These are phyloP conservation scores for Monosporozyma yasuniensis DNA, from an alignment of 805 yeast species.

Conservation along the genomic window DNA sequence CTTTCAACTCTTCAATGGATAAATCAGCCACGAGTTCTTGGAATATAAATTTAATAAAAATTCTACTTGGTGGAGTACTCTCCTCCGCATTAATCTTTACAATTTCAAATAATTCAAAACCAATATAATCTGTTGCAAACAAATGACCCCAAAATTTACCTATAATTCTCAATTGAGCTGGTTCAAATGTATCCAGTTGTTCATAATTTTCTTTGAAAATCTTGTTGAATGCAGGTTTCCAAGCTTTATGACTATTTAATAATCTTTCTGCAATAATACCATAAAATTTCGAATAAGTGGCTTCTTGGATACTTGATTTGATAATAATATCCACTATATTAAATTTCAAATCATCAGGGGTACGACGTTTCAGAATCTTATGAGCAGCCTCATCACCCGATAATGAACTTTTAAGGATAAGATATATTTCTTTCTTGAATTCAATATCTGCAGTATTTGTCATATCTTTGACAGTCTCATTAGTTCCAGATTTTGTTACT, in stretches of 20 bases:
- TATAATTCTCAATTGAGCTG: conserved; percentile 64
- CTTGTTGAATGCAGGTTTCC: conserved; percentile 48
- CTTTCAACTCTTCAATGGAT: conserved; percentile 46
- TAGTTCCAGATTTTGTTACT: no score
- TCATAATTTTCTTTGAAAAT: conserved; percentile 51
- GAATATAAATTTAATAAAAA: conserved; percentile 71
- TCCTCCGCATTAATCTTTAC: conserved; percentile 58
- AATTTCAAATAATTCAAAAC: conserved; percentile 49
- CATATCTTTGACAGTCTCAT: conserved; percentile 42
- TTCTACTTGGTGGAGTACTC: conserved; percentile 72
- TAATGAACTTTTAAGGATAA: conserved; percentile 82
- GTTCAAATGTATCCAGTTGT: conserved; percentile 57
- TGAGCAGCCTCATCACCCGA: conserved; percentile 91
- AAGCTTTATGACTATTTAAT: conserved; percentile 39
- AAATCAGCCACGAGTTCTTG: conserved; percentile 71
- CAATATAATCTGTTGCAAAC: conserved; percentile 58
- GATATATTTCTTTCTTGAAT: conserved; percentile 67
- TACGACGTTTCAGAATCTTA: conserved; percentile 51
- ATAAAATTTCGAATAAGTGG: conserved; percentile 76
- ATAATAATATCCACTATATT: conserved; percentile 64
- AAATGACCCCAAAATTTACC: conserved; percentile 84
- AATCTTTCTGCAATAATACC: conserved; percentile 69
- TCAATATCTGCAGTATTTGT: conserved; percentile 56
- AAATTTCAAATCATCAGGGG: conserved; percentile 36
- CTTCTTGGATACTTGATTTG: conserved; percentile 77